phyloP scores from a whole-genome alignment of 179 eudicot genomes.

The Carnegiea gigantea region DNA sequence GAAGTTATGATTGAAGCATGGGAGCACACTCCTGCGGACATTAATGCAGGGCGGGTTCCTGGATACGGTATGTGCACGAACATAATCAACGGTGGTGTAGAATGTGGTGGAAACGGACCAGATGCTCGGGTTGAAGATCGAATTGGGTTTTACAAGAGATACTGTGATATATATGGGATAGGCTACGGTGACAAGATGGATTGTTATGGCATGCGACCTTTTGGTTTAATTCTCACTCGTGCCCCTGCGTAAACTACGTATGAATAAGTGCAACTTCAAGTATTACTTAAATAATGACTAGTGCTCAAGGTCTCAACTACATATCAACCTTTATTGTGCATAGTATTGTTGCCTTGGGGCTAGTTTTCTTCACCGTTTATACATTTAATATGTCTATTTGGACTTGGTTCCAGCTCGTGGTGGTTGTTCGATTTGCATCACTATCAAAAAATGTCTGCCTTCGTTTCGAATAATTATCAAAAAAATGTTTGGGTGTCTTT shows the following conservation, averaged over 20 bases:
- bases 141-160: background rate
- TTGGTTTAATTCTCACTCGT: background rate
- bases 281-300: background rate
- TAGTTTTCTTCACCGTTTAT: too few species aligned
- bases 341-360: too few species aligned
- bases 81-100: background rate
- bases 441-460: too few species aligned
- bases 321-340: too few species aligned
- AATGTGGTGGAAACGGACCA: background rate
- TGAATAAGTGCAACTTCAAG: background rate
- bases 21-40: background rate
- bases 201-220: background rate
- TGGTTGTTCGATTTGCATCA: too few species aligned
- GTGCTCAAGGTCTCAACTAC: background rate
- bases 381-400: too few species aligned
- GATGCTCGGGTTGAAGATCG: background rate
- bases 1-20: constrained; percentile 23
- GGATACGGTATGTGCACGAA: background rate
- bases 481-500: too few species aligned
- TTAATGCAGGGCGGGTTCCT: background rate
- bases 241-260: background rate
- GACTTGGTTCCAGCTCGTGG: too few species aligned
- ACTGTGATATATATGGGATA: background rate
- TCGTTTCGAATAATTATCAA: too few species aligned
- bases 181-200: background rate